Evolutionary conservation across 2,329 filamentous ascomycete species (phyloP), one percentile per base, ranked within the genome.

Genomic region (Alternaria panax): DNA sequence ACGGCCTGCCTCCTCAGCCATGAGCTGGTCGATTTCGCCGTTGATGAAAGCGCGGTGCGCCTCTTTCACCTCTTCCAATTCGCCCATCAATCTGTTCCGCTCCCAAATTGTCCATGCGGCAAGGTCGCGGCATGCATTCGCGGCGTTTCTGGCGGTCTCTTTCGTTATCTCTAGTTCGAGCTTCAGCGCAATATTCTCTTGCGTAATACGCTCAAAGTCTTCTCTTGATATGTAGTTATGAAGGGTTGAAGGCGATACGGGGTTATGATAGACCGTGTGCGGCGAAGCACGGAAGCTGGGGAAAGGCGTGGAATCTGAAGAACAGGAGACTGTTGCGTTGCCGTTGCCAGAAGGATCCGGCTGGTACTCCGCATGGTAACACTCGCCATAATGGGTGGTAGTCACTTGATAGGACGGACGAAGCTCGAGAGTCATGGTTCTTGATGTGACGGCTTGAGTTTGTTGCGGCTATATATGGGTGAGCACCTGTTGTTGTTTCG

Each of bases 101-200:
- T 59, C 57, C 18, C 54, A 24, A 12, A 51, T 45, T 4, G 51
- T 50, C 57, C 51, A 54, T 2, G 36, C 36, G 12, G 51, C 57
- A n/a, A 59, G 51, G 27, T 48, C 45, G 8, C 51, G 43, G 9
- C 18, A 51, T 9, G 51, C 22, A 11, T 54, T 50, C 2, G 43
- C 20, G 7, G 51, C 28, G 2, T n/a, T n/a, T 4, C 38, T 30
- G 2, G 27, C 27, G 12, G 48, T 43, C 3, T 43, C 1, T 1
- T 22, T 51, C 1, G 16, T 45, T 25, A 7, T 3, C 2, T 34
- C 3, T 5, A 52, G 42, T 30, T 42, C 41, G 5, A 27, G 22
- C 11, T 28, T 20, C 43, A 50, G 24, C 18, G n/a, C 42, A 12
- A 14, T 1, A 12, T 34, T 47, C 1, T 47, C 11, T 18, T 34